Conservation (phyloP, 805 yeast genomes). For the Kazachstania bromeliacearum region DNA sequence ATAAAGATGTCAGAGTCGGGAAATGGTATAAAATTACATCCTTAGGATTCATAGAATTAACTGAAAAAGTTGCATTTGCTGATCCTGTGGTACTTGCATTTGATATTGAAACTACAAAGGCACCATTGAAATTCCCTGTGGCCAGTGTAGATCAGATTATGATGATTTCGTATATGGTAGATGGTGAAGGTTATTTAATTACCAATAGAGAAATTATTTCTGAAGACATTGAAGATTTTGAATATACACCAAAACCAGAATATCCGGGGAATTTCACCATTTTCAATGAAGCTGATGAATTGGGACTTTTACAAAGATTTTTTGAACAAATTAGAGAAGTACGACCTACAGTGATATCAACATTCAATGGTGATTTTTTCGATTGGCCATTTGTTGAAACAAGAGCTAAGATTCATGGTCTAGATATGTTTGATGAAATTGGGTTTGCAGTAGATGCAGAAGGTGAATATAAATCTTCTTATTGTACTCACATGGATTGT, state of each 20-base stretch:
- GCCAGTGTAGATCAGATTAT: conserved; percentile 82
- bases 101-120: conserved; percentile 95
- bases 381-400: conserved; percentile 98
- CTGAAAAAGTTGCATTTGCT: conserved; percentile 82
- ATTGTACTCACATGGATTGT: conserved; percentile 96
- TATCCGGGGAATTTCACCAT: conserved; percentile 84
- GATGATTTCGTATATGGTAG: conserved; percentile 99
- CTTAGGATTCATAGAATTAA: conserved; percentile 43
- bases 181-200: conserved; percentile 89
- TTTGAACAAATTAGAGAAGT: conserved; percentile 86
- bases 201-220: conserved; percentile 92
- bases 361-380: conserved; percentile 96
- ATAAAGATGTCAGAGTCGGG: conserved; percentile 77
- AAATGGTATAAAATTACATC: conserved; percentile 87
- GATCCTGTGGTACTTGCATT: conserved; percentile 95
- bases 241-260: conserved; percentile 95
- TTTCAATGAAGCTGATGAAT: conserved; percentile 83
- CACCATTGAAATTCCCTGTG: conserved; percentile 93
- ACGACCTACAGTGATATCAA: conserved; percentile 92
- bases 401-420: conserved; percentile 71
- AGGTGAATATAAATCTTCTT: conserved; percentile 85
- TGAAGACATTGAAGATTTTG: conserved; percentile 92
- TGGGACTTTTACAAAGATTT: conserved; percentile 60
- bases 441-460: conserved; percentile 87
- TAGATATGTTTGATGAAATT: conserved; percentile 84